These are phyloP conservation scores for Houttuynia cordata DNA, from an alignment of 164 flowering plant species.

Conservation along the genomic window DNA sequence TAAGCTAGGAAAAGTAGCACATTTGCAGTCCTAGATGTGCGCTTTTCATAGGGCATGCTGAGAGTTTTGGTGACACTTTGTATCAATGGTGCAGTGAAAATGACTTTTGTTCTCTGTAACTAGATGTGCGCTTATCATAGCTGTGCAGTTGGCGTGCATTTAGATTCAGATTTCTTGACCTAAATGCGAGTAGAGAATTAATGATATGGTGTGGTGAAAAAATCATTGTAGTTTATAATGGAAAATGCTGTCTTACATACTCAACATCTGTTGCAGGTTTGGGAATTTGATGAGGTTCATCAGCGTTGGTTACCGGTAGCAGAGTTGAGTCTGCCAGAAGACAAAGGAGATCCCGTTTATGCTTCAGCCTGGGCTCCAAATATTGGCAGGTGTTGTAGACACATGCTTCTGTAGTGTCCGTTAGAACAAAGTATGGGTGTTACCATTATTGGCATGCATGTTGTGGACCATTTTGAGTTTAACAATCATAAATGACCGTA, in stretches of 20 bases:
- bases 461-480: too few relatives aligned
- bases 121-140: too few relatives aligned
- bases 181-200: neutral
- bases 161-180: neutral
- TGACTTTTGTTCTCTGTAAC: neutral
- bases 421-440: neutral
- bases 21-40: neutral
- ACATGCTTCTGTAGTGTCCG: neutral
- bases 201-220: neutral
- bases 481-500: too few relatives aligned
- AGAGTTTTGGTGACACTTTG: neutral
- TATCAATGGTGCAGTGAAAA: neutral
- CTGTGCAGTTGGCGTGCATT: too few relatives aligned
- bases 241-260: neutral
- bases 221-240: neutral
- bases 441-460: neutral
- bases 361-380: conserved; percentile 94
- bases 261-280: conserved; percentile 43
- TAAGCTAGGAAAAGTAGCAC: too few relatives aligned
- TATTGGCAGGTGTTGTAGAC: conserved; percentile 58
- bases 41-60: neutral
- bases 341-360: conserved; percentile 63
- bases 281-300: conserved; percentile 94
- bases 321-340: conserved; percentile 64
- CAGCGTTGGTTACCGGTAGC: conserved; percentile 98